Evolutionary conservation across 768 basidiomycete genomes (phyloP).

Genomic region (Cyclocybe aegerita): DNA sequence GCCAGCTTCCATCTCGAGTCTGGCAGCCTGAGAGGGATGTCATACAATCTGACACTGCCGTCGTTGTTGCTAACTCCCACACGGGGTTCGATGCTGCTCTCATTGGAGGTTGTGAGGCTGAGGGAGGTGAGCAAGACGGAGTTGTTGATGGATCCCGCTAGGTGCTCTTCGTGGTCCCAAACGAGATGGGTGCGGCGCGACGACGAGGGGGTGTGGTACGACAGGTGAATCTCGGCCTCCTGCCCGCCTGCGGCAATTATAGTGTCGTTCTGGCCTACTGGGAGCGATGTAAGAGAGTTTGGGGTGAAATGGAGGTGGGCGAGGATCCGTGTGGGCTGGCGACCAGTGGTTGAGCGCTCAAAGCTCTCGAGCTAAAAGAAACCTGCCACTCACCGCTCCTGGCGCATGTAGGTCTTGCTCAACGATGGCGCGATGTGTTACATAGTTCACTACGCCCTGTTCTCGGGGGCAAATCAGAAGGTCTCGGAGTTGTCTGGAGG

Average conservation of each 20-base stretch:
- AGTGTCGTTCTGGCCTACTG: constrained; percentile 48
- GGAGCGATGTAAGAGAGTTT: constrained; percentile 62
- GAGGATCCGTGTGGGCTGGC: constrained; percentile 45
- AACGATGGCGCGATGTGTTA: constrained; percentile 47
- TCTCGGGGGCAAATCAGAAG: constrained; percentile 74
- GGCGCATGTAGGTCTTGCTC: constrained; percentile 52
- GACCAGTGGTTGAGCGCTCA: constrained; percentile 1
- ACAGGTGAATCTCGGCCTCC: constrained; percentile 69
- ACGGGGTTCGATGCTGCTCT: constrained; percentile 72
- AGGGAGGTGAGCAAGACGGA: constrained; percentile 69
- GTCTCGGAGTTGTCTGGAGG: constrained; percentile 68
- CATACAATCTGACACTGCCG: constrained; percentile 75
- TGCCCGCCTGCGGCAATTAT: constrained; percentile 80
- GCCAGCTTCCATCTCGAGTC: constrained; percentile 39
- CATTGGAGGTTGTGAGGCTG: constrained; percentile 55
- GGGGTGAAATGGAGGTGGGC: constrained; percentile 58
- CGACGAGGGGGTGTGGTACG: constrained; percentile 37
- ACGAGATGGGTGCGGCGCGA: constrained; percentile 27
- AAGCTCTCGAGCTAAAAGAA: not conserved
- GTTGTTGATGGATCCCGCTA: constrained; percentile 79
- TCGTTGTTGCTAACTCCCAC: constrained; percentile 89
- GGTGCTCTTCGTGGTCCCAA: constrained; percentile 57
- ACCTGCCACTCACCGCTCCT: constrained; percentile 17
- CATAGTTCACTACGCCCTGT: constrained; percentile 61
- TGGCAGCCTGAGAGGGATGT: constrained; percentile 57